Base-by-base conservation (phyloP, 2,329 filamentous ascomycete genomes). In the Cucurbitaria berberidis region DNA sequence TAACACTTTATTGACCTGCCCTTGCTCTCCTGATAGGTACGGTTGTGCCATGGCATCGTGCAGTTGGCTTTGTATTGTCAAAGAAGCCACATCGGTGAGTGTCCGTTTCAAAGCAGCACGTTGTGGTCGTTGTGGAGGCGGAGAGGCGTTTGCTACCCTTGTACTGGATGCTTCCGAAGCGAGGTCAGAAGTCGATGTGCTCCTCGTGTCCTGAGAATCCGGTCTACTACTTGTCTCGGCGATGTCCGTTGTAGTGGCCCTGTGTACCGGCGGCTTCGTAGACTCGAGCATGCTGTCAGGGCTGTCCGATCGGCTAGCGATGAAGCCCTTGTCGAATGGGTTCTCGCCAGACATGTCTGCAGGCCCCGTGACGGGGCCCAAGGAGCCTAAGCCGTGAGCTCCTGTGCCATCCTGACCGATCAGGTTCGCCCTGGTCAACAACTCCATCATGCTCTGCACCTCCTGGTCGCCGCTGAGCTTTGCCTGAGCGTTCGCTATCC, bases 391-490 rank as follows among this genome's bases (percentile, higher is more conserved):
- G 13, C 79, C 80, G 62, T 79, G 75, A 36, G 76, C 76, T 43
- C 80, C 82, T 27, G 87, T 74, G 56, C 86, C 87, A 48, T 87
- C 86, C 32, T 86, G 83, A 16, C 86, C 88, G 49, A 93, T 86
- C 21, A 97, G 77, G 62, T 93, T 90, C 41, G 93, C 90, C 67
- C 88, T 87, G 39, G 90, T 88, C 56, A 97, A 80, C 51, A 97
- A 80, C 68, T 98, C 93, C 76, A 97, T 85, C 89, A 96, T 92
- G 67, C 88, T 89, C 75, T 97, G 91, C 42, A 92, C 84, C 64
- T 97, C 93, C 45, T 90, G 80, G 74, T 98, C 93, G 19, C 92
- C 93, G 57, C 84, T 87, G 46, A 89, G 82, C 68, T 90, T 87
- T 47, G 93, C 91, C 74, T 96, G 91, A 15, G 91, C 92, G 69